These are phyloP conservation scores for Coniochaeta sp. DNA, from an alignment of 2,329 filamentous ascomycete species.

Conservation along the genomic window DNA sequence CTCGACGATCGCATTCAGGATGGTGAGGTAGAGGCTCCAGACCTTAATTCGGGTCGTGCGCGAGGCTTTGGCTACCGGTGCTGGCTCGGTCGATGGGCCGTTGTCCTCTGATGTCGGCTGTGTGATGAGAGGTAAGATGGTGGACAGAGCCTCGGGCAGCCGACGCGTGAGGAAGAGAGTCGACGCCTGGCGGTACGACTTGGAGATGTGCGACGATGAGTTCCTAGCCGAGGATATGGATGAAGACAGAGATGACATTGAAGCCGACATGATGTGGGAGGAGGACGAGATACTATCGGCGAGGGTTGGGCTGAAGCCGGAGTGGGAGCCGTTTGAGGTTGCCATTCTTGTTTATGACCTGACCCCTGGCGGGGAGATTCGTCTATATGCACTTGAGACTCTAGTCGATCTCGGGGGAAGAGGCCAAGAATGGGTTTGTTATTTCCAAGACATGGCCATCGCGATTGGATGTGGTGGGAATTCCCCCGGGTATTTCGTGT, in stretches of 20 bases:
- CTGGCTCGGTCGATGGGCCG: slow-evolving; percentile 39
- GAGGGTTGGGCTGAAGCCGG: slow-evolving; percentile 33
- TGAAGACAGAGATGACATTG: slow-evolving; percentile 47
- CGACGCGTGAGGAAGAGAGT: slow-evolving; percentile 93
- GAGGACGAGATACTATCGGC: slow-evolving; percentile 36
- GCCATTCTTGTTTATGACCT: slow-evolving; percentile 3
- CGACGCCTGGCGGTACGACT: slow-evolving; percentile 88
- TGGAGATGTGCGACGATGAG: slow-evolving; percentile 69
- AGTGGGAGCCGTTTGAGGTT: slow-evolving; percentile 20
- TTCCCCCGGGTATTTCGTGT: neutral
- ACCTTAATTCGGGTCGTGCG: slow-evolving; percentile 85
- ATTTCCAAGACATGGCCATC: slow-evolving; percentile 1
- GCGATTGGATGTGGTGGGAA: neutral
- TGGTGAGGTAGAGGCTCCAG: slow-evolving; percentile 93
- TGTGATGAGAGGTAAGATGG: slow-evolving; percentile 74
- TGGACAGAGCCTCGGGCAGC: slow-evolving; percentile 80
- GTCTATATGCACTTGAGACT: neutral
- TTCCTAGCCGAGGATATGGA: slow-evolving; percentile 55
- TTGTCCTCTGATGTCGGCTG: slow-evolving; percentile 40
- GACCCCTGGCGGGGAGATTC: neutral
- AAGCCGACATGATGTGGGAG: slow-evolving; percentile 51
- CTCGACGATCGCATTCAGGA: slow-evolving; percentile 85
- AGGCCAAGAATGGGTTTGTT: neutral
- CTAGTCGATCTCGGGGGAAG: too few species aligned
- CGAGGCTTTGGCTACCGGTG: slow-evolving; percentile 73